A percentile compares a stretch with the other conserved stretches of the same genome.
Evolutionary conservation across 106 monocot species (phyloP).

Genomic region (Dendrobium officinale): DNA sequence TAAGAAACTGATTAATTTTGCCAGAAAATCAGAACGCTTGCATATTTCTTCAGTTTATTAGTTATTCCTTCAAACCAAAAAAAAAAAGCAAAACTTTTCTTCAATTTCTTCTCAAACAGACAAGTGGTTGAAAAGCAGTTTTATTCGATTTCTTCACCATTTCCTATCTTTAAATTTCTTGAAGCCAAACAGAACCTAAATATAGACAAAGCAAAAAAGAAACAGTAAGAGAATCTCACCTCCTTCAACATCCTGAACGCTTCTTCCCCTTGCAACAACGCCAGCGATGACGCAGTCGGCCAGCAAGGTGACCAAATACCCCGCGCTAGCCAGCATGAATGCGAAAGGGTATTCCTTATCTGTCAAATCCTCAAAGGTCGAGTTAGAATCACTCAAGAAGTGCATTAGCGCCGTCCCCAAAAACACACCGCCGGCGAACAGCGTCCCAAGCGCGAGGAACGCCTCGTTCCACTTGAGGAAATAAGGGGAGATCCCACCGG

Average conservation of each 20-base stretch:
- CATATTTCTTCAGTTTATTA: too few relatives aligned
- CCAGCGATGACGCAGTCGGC: constrained; percentile 39
- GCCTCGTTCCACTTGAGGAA: constrained; percentile 77
- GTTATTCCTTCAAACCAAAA: too few relatives aligned
- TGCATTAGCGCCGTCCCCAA: constrained; percentile 88
- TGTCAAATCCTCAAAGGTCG: constrained; percentile 58
- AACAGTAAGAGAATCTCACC: background rate
- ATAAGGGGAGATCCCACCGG: constrained; percentile 67
- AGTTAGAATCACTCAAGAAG: constrained; percentile 66
- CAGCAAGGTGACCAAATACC: constrained; percentile 60
- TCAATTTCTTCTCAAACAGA: background rate
- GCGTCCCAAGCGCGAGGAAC: constrained; percentile 62
- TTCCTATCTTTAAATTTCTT: background rate
- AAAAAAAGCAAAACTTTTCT: too few relatives aligned
- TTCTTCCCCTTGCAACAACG: constrained; percentile 23
- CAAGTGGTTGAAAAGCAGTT: background rate
- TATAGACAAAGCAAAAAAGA: background rate
- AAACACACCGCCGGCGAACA: constrained; percentile 92
- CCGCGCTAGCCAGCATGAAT: constrained; percentile 71
- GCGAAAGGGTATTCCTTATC: constrained; percentile 56
- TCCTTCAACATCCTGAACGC: constrained; percentile 5
- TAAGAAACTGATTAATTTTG: too few relatives aligned
- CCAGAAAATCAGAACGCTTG: too few relatives aligned
- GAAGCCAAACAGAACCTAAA: background rate
- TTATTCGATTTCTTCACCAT: too few relatives aligned